These are phyloP conservation scores for Amaranthus tricolor DNA, from an alignment of 179 eudicot genomes.

Conservation along the genomic window DNA sequence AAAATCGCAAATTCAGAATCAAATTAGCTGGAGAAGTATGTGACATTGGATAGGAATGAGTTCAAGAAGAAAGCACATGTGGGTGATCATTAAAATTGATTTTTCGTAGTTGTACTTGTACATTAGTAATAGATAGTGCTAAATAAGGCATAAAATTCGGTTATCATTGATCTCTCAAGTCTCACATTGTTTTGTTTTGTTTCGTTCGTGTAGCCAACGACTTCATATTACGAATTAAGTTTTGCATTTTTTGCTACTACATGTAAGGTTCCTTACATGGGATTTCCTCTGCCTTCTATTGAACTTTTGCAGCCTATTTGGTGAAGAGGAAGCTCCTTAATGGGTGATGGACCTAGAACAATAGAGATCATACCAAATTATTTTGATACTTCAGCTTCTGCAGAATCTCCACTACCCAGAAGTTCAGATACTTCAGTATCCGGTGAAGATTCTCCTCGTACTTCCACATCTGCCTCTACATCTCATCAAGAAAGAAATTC, in stretches of 20 bases:
- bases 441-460: constrained; percentile 38
- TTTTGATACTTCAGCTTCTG: constrained; percentile 57
- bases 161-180: no score
- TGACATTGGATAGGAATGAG: no score
- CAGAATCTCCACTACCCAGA: constrained; percentile 38
- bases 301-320: neutral
- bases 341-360: constrained; percentile 75
- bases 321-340: constrained; percentile 29
- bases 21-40: no score
- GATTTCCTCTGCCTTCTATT: neutral
- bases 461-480: constrained; percentile 42
- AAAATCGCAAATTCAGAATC: no score
- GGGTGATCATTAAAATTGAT: no score
- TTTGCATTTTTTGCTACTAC: neutral
- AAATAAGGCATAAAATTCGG: no score
- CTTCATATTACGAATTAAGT: no score
- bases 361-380: constrained; percentile 66
- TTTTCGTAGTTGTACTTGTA: no score
- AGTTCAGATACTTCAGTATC: constrained; percentile 44
- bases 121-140: no score
- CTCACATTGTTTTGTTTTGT: no score
- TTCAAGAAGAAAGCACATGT: no score
- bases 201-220: no score
- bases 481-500: constrained; percentile 34
- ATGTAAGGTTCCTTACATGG: neutral